Percentiles rank a stretch among this genome's conserved stretches.
Conservation (phyloP, 805 yeast species). For the Candida incommunis region DNA sequence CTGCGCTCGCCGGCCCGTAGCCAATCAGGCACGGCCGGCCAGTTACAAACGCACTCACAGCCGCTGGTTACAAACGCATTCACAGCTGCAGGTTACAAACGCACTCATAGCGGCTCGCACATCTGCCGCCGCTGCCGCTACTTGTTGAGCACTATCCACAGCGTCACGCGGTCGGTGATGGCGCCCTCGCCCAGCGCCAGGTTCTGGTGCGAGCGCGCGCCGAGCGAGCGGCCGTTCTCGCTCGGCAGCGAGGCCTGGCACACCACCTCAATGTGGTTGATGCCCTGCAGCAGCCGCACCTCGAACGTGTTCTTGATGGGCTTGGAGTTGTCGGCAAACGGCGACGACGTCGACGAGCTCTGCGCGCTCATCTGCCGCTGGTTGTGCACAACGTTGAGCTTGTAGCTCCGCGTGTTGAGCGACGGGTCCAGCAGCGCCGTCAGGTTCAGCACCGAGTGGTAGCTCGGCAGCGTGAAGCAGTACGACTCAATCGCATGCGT, state of each 20-base stretch:
- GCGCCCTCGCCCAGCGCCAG: background rate
- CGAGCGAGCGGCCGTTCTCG: background rate
- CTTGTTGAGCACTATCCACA: background rate
- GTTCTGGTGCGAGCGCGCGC: background rate
- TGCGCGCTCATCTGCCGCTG: background rate
- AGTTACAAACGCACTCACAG: no score
- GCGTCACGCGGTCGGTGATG: background rate
- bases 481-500: background rate
- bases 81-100: no score
- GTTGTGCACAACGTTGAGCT: background rate
- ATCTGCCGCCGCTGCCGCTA: no score
- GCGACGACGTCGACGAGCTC: background rate
- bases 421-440: background rate
- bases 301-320: background rate
- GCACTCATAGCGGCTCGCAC: no score
- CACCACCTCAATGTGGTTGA: background rate
- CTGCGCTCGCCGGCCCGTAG: no score
- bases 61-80: no score
- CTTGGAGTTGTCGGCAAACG: constrained; percentile 1
- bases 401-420: background rate
- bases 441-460: constrained; percentile 1
- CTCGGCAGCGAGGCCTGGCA: background rate
- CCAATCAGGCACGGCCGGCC: no score
- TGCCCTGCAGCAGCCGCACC: background rate
- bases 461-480: background rate